Base-by-base conservation (phyloP, 1,284 basidiomycete species). In the Fistulinella staudtii region DNA sequence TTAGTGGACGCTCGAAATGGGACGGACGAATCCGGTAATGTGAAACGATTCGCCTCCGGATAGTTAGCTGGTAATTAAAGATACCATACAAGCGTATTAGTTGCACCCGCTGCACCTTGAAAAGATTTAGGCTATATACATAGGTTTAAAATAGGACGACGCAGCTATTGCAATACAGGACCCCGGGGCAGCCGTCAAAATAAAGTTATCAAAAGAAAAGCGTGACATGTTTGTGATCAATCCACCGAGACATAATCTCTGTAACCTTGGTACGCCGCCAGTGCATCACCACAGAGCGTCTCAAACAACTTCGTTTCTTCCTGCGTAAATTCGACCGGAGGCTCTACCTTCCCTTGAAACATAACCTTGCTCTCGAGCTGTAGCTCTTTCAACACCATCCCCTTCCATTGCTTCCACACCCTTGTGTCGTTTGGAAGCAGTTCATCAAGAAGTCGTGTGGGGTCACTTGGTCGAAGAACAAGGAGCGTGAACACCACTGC, bases 401-500 rank as follows among this genome's bases (percentile, higher is more conserved):
- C 18, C 28, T 54, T 56, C 49, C 53, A 56, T 14, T 22, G 36
- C 40, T 3, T 43, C 53, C 53, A 54, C 9, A 54, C 53, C 21
- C 28, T 44, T 15, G 53, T 56, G 10, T 54, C 47, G 7, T 54
- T 54, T 0, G 53, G 54, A 24, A 56, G 36, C 3, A 56, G 25
- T 35, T 57, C 56, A 1, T 55, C 36, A 4, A 56, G 42, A 11
- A 56, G 28, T 15, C n/a, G 39, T 15, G 22, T 25, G 0, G 53
- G 53, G 4, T 53, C 39, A 22, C 43, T 42, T 0, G 39, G 40
- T 11, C 39, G 36, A 21, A 58, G 25, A 14, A 49, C 46, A 9
- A 60, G 47, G 14, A 61, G 39, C 4, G 55, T 49, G 36, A 60
- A 60, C 3, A 59, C 44, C 6, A 53, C 55, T 36, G 50, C 52